Evolutionary conservation across 768 basidiomycete species (phyloP).

Genomic region (Xerocomus potaroensis): DNA sequence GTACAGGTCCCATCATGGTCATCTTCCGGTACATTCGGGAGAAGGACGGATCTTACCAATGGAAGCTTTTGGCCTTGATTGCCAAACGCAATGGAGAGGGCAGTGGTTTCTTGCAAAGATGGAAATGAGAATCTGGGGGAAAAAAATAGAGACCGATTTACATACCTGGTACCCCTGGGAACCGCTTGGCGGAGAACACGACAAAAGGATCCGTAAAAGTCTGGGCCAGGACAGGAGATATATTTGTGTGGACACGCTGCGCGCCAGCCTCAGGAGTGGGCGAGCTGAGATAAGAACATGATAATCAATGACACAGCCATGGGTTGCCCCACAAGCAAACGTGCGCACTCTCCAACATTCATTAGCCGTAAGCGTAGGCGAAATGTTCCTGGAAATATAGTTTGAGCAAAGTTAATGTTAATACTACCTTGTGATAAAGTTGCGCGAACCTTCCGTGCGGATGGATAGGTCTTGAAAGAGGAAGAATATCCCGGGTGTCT

Average conservation of each 20-base stretch:
- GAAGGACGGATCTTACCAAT: constrained; percentile 50
- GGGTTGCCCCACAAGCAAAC: constrained; percentile 13
- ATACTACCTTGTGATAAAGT: constrained; percentile 25
- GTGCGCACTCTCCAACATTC: constrained; percentile 86
- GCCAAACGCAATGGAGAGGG: constrained; percentile 82
- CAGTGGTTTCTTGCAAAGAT: constrained; percentile 66
- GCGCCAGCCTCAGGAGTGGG: constrained; percentile 73
- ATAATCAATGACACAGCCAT: constrained; percentile 19
- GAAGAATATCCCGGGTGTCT: constrained; percentile 87
- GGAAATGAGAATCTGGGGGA: constrained; percentile 17
- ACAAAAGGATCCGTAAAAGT: constrained; percentile 79
- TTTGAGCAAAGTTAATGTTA: constrained; percentile 23
- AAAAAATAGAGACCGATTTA: constrained; percentile 16
- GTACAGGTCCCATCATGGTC: constrained; percentile 18
- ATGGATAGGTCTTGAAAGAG: constrained; percentile 93
- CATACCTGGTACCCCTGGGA: constrained; percentile 89
- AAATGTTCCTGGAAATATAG: constrained; percentile 60
- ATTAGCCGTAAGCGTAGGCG: constrained; percentile 82
- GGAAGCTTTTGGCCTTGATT: constrained; percentile 90
- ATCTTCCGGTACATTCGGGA: constrained; percentile 19
- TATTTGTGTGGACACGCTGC: constrained; percentile 56
- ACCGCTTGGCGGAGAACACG: constrained; percentile 90
- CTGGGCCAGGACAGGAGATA: constrained; percentile 78
- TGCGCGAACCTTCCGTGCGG: constrained; percentile 74
- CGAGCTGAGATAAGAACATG: constrained; percentile 40